Percentiles rank a stretch among this genome's conserved stretches.
phyloP scores from a whole-genome alignment of 805 yeast genomes.

The Hanseniaspora meyeri region DNA sequence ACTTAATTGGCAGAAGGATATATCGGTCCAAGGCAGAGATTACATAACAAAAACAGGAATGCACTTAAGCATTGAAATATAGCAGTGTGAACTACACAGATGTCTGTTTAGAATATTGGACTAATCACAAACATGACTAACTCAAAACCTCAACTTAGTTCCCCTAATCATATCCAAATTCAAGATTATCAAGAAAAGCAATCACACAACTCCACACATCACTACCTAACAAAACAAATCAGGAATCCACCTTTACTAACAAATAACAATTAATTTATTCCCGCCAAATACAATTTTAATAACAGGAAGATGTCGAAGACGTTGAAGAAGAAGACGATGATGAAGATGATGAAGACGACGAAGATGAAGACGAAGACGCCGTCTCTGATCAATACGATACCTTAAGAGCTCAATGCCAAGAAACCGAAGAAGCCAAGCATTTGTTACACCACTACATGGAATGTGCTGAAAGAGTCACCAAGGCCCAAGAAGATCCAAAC shows the following conservation, averaged over 20 bases:
- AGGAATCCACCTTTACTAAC: constrained; percentile 8
- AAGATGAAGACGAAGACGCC: constrained; percentile 59
- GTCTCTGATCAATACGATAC: constrained; percentile 53
- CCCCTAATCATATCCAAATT: too few relatives aligned
- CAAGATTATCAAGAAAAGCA: too few relatives aligned
- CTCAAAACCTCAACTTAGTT: too few relatives aligned
- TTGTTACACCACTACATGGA: constrained; percentile 82
- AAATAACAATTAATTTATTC: constrained; percentile 10
- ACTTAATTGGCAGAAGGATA: too few relatives aligned
- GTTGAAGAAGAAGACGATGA: constrained; percentile 28
- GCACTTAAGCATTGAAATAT: too few relatives aligned
- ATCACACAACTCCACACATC: too few relatives aligned
- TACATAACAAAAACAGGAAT: too few relatives aligned
- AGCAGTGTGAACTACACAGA: too few relatives aligned
- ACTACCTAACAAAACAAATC: background rate
- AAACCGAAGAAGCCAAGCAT: constrained; percentile 54
- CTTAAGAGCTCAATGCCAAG: constrained; percentile 55
- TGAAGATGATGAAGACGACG: constrained; percentile 50
- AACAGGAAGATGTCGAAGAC: constrained; percentile 26
- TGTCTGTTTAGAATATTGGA: too few relatives aligned
- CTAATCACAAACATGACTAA: too few relatives aligned
- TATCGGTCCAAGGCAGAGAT: too few relatives aligned
- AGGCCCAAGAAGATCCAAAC: constrained; percentile 71
- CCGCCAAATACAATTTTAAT: constrained; percentile 19
- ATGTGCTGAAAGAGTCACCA: constrained; percentile 89